These are phyloP conservation scores for Aspergillus caelatus DNA, from an alignment of 2,329 filamentous ascomycete genomes.

Conservation along the genomic window DNA sequence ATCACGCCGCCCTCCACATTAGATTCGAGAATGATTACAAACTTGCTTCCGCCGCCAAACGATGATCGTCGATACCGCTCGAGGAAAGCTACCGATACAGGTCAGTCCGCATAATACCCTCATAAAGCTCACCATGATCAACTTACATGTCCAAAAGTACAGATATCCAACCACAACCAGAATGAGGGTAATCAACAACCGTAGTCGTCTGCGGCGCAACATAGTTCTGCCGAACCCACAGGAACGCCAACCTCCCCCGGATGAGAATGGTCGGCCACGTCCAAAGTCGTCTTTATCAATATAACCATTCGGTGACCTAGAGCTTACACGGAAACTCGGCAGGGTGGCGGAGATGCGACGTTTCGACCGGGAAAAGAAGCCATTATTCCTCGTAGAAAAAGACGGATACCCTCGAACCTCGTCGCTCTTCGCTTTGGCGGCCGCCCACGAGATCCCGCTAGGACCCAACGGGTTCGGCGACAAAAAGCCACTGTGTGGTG, in stretches of 20 bases:
- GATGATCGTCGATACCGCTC: slow-evolving; percentile 70
- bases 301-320: slow-evolving; percentile 41
- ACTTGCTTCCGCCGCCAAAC: slow-evolving; percentile 84
- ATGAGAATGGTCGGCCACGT: slow-evolving; percentile 53
- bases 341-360: slow-evolving; percentile 78
- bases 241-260: slow-evolving; percentile 34
- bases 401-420: slow-evolving; percentile 75
- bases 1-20: slow-evolving; percentile 97
- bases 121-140: not conserved
- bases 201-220: slow-evolving; percentile 67
- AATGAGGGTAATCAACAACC: slow-evolving; percentile 61
- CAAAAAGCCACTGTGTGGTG: slow-evolving; percentile 56
- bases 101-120: slow-evolving; percentile 20
- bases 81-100: slow-evolving; percentile 59
- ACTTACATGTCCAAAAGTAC: slow-evolving; percentile 74
- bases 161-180: slow-evolving; percentile 65
- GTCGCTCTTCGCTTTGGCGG: slow-evolving; percentile 75
- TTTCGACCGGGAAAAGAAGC: slow-evolving; percentile 85
- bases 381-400: slow-evolving; percentile 78
- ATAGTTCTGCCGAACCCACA: slow-evolving; percentile 49
- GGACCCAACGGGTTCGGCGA: slow-evolving; percentile 28
- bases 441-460: slow-evolving; percentile 72
- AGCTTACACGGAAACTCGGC: slow-evolving; percentile 66
- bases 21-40: slow-evolving; percentile 88
- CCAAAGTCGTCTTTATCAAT: slow-evolving; percentile 74